phyloP scores from a whole-genome alignment of 2,329 filamentous ascomycete species.

The Fusarium pseudograminearum region DNA sequence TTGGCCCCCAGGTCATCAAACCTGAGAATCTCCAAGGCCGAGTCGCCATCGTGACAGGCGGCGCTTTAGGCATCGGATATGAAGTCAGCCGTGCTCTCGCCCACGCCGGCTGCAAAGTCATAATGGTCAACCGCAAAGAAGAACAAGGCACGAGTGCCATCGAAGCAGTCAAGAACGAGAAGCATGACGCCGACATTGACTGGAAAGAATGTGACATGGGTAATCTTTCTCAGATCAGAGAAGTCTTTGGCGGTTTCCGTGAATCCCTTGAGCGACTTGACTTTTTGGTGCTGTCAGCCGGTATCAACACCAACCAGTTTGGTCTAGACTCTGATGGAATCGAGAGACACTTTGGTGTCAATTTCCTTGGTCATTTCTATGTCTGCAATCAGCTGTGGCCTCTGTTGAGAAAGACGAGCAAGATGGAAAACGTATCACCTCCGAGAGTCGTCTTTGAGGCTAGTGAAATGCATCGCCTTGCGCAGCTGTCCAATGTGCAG shows the following conservation, averaged over 20 bases:
- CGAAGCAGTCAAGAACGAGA: slow-evolving; percentile 46
- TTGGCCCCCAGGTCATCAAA: slow-evolving; percentile 53
- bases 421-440: slow-evolving; percentile 49
- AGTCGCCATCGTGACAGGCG: slow-evolving; percentile 55
- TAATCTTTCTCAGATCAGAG: not conserved
- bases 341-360: slow-evolving; percentile 59
- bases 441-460: slow-evolving; percentile 58
- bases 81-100: slow-evolving; percentile 53
- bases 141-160: slow-evolving; percentile 50
- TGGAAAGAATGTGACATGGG: slow-evolving; percentile 56
- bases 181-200: slow-evolving; percentile 50
- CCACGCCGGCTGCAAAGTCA: slow-evolving; percentile 51
- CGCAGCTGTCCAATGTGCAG: slow-evolving; percentile 51
- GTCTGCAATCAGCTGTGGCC: slow-evolving; percentile 54
- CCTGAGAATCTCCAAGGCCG: slow-evolving; percentile 53
- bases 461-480: slow-evolving; percentile 56
- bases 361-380: slow-evolving; percentile 60
- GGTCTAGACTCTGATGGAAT: slow-evolving; percentile 55
- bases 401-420: slow-evolving; percentile 56
- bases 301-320: slow-evolving; percentile 58
- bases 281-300: slow-evolving; percentile 57
- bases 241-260: slow-evolving; percentile 52
- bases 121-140: slow-evolving; percentile 54
- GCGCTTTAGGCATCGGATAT: slow-evolving; percentile 55
- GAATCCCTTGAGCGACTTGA: slow-evolving; percentile 55